Evolutionary conservation across 176 grass and related monocot genomes (phyloP).

Genomic region (Stipa capillata): DNA sequence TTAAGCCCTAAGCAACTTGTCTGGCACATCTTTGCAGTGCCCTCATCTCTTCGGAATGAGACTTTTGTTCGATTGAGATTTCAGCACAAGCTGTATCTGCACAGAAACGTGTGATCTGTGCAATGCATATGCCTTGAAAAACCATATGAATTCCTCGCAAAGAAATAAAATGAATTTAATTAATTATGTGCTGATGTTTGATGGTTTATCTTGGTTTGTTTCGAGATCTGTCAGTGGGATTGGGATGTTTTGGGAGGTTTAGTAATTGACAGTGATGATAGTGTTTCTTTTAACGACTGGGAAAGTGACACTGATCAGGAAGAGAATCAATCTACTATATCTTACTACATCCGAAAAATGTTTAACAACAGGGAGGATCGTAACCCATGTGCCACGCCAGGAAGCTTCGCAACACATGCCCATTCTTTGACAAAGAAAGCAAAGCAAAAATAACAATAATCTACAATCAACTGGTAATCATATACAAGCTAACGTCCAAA

Average conservation of each 20-base stretch:
- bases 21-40: slow-evolving; percentile 11
- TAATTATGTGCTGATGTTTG: background rate
- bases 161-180: background rate
- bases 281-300: slow-evolving; percentile 25
- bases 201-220: background rate
- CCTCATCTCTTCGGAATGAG: background rate
- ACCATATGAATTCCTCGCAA: too few relatives aligned
- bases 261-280: slow-evolving; percentile 4
- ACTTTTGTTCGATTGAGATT: background rate
- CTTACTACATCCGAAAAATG: background rate
- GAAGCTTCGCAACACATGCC: slow-evolving; percentile 13
- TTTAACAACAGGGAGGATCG: background rate
- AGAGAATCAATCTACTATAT: slow-evolving; percentile 4
- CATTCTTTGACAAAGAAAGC: background rate
- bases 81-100: background rate
- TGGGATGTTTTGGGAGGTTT: slow-evolving; percentile 3
- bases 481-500: slow-evolving; percentile 17
- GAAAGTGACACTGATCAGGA: slow-evolving; percentile 38
- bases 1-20: slow-evolving; percentile 37
- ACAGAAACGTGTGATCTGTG: background rate
- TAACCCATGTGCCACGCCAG: slow-evolving; percentile 21
- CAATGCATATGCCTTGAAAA: background rate
- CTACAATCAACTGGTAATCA: background rate
- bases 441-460: background rate
- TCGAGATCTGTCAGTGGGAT: background rate